phyloP scores from a whole-genome alignment of 2,329 filamentous ascomycete species.

The Chaetomium sp. region DNA sequence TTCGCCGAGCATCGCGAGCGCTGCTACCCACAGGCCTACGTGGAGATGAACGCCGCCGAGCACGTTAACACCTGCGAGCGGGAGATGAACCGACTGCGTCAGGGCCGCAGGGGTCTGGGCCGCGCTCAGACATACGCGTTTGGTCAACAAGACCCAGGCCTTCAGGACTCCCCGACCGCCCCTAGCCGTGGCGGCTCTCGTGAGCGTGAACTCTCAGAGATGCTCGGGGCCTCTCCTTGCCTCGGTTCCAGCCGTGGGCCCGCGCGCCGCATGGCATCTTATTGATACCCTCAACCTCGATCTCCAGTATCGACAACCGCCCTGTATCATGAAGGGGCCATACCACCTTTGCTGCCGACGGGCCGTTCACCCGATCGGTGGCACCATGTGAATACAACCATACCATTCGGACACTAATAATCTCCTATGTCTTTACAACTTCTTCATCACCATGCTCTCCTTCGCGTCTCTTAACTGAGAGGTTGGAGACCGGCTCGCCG shows the following conservation, averaged over 20 bases:
- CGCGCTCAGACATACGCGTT: conserved; percentile 94
- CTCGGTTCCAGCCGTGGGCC: conserved; percentile 46
- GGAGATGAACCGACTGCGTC: conserved; percentile 87
- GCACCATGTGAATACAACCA: background rate
- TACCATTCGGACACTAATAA: background rate
- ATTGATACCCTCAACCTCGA: conserved; percentile 36
- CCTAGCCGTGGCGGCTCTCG: conserved; percentile 33
- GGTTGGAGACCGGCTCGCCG: conserved; percentile 3
- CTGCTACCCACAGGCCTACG: conserved; percentile 91
- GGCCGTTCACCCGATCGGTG: background rate
- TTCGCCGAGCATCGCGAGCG: conserved; percentile 70
- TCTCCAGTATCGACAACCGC: background rate
- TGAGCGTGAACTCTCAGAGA: conserved; percentile 23
- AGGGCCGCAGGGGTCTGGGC: conserved; percentile 72
- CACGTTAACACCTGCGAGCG: conserved; percentile 91
- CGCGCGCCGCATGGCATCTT: conserved; percentile 58
- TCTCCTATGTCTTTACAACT: conserved; percentile 8
- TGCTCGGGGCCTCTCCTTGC: conserved; percentile 35
- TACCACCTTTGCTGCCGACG: background rate
- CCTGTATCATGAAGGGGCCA: background rate
- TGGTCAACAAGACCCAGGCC: conserved; percentile 59
- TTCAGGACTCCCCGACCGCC: conserved; percentile 55
- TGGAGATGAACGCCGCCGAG: conserved; percentile 90
- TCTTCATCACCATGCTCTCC: conserved; percentile 5
- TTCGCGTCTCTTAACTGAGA: background rate